Conservation (phyloP, 2,329 filamentous ascomycete genomes). For the Didymella pinodella region DNA sequence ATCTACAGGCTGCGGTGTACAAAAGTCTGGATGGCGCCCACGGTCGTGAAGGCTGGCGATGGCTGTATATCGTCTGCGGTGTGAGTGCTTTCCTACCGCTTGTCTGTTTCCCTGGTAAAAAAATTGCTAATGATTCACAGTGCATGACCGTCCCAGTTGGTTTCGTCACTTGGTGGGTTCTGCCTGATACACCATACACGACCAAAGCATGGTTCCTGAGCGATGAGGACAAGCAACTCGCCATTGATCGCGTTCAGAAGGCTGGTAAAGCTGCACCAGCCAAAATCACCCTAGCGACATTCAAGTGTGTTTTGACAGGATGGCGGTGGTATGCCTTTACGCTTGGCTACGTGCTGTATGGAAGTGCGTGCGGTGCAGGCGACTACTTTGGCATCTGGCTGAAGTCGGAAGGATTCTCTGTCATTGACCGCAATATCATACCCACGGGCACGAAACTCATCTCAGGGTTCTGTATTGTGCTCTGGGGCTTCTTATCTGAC, state of each 20-base stretch:
- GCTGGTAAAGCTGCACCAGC: not conserved
- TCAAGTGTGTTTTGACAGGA: not conserved
- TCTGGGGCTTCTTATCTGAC: not conserved
- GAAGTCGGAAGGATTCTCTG: not conserved
- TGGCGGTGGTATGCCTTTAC: not conserved
- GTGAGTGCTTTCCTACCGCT: not conserved
- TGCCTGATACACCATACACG: not conserved
- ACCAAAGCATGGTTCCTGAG: not conserved
- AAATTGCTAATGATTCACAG: not conserved
- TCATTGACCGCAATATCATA: not conserved
- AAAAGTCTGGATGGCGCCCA: not conserved
- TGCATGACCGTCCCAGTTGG: not conserved
- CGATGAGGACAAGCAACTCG: not conserved
- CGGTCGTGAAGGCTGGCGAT: not conserved
- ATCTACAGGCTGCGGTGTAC: conserved; percentile 10
- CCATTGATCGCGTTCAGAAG: not conserved
- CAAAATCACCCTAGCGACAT: not conserved
- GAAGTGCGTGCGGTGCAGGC: not conserved
- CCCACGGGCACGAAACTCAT: not conserved
- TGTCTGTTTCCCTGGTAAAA: not conserved
- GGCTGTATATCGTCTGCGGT: not conserved
- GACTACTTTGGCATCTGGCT: not conserved
- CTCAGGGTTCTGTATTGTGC: not conserved
- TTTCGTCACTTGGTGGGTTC: not conserved
- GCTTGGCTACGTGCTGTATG: not conserved